phyloP scores from a whole-genome alignment of 805 yeast genomes.

The Ogataea pignaliae region DNA sequence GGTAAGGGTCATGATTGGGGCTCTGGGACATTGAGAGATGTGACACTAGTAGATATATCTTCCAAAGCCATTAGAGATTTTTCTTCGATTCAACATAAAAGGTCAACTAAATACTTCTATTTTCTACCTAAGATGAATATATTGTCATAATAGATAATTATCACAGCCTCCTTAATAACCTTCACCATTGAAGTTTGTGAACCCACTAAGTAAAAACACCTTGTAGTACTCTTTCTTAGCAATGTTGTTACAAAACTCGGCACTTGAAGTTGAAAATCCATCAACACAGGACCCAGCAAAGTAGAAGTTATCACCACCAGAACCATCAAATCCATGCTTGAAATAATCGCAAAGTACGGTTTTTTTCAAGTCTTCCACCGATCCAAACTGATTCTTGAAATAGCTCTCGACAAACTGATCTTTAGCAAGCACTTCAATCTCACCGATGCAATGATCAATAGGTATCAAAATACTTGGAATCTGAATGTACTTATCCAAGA shows the following conservation, averaged over 20 bases:
- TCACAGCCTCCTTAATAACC: slow-evolving; percentile 37
- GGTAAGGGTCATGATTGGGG: too few relatives aligned
- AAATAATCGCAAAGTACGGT: slow-evolving; percentile 47
- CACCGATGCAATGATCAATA: slow-evolving; percentile 52
- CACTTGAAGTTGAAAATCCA: slow-evolving; percentile 74
- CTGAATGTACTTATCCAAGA: slow-evolving; percentile 74
- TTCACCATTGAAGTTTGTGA: slow-evolving; percentile 75
- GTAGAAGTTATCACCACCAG: slow-evolving; percentile 80
- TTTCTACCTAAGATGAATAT: neutral
- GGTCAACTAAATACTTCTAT: too few relatives aligned
- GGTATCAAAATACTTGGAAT: slow-evolving; percentile 77
- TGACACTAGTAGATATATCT: too few relatives aligned
- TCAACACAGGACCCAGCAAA: slow-evolving; percentile 85
- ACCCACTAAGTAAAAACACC: slow-evolving; percentile 62
- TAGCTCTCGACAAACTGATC: slow-evolving; percentile 47
- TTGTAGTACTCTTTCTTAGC: slow-evolving; percentile 59
- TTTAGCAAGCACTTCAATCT: slow-evolving; percentile 46
- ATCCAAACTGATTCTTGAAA: slow-evolving; percentile 55
- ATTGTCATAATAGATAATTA: neutral
- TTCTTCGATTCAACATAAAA: too few relatives aligned
- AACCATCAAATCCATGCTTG: slow-evolving; percentile 65
- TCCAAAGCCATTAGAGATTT: too few relatives aligned
- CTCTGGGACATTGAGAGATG: too few relatives aligned
- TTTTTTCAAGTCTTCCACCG: slow-evolving; percentile 48
- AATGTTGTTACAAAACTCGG: slow-evolving; percentile 77